Percentiles rank a stretch among this genome's conserved stretches.
Conservation (phyloP, 2,329 filamentous ascomycete genomes). For the Pseudogymnoascus sp. region DNA sequence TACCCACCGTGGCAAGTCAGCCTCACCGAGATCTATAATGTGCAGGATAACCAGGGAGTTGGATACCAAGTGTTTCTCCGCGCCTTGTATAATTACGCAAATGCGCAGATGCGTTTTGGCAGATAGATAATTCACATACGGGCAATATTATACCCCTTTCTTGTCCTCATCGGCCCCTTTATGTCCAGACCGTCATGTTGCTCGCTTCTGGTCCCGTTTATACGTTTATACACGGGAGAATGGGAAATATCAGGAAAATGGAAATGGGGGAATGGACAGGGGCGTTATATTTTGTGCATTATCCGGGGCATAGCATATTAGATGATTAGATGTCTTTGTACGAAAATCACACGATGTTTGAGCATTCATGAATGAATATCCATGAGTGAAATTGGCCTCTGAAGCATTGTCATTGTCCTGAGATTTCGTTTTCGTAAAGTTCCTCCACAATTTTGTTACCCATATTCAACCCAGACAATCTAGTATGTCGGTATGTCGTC, state of each 20-base stretch:
- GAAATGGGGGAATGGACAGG: not conserved
- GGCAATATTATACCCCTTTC: conserved; percentile 4
- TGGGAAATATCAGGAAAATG: not conserved
- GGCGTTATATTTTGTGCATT: conserved; percentile 1
- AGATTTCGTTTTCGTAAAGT: not conserved
- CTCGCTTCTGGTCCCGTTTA: conserved; percentile 55
- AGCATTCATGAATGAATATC: not conserved
- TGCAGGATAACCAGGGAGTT: conserved; percentile 72
- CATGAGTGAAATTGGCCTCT: not conserved
- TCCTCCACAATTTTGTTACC: not conserved
- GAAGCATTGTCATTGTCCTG: not conserved
- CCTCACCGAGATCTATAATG: conserved; percentile 85
- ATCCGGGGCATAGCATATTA: not conserved
- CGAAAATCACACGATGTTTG: not conserved
- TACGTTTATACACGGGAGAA: conserved; percentile 55
- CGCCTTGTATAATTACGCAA: conserved; percentile 75
- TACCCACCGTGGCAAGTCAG: conserved; percentile 97
- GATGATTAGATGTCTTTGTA: conserved; percentile 2
- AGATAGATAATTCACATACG: conserved; percentile 37
- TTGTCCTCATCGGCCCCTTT: not conserved
- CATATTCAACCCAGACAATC: not conserved
- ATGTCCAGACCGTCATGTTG: conserved; percentile 34
- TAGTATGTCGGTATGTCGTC: not conserved
- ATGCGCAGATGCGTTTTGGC: conserved; percentile 83
- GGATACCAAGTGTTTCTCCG: conserved; percentile 91